A percentile compares a stretch with the other conserved stretches of the same genome.
phyloP scores from a whole-genome alignment of 352 stramenopile species.

The Phytophthora quininea region DNA sequence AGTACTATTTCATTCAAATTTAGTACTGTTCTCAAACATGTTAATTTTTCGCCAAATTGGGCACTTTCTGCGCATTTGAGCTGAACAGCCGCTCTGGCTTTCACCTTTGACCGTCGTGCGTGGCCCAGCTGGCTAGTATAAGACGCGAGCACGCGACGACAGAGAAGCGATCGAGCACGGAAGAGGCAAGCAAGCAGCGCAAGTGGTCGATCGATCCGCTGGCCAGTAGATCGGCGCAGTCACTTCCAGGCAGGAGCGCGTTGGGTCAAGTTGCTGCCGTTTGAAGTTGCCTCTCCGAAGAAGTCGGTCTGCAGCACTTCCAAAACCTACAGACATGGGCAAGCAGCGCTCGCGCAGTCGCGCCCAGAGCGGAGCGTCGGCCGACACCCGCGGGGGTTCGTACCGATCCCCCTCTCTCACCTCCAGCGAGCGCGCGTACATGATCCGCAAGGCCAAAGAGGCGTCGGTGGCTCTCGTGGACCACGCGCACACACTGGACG shows the following conservation, averaged over 20 bases:
- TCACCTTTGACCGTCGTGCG: constrained; percentile 10
- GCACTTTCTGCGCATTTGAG: neutral
- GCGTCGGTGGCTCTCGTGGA: constrained; percentile 71
- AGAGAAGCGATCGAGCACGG: neutral
- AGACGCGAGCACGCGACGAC: constrained; percentile 28
- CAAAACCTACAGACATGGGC: neutral
- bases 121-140: constrained; percentile 29
- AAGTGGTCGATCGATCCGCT: constrained; percentile 5
- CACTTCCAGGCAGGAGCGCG: too few species aligned
- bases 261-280: too few species aligned
- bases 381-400: constrained; percentile 2
- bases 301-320: too few species aligned
- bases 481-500: constrained; percentile 71
- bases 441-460: constrained; percentile 73
- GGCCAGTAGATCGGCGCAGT: constrained; percentile 8
- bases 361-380: constrained; percentile 17
- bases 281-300: too few species aligned
- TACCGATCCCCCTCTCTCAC: constrained; percentile 41
- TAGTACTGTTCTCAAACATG: too few species aligned
- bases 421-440: constrained; percentile 53
- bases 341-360: constrained; percentile 23
- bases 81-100: neutral
- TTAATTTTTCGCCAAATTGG: neutral
- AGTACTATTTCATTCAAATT: too few species aligned
- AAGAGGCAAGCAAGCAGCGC: constrained; percentile 4